Evolutionary conservation across 148 eudicot genomes (phyloP), one percentile per base, ranked within the genome.

Genomic region (Gaultheria prostrata): DNA sequence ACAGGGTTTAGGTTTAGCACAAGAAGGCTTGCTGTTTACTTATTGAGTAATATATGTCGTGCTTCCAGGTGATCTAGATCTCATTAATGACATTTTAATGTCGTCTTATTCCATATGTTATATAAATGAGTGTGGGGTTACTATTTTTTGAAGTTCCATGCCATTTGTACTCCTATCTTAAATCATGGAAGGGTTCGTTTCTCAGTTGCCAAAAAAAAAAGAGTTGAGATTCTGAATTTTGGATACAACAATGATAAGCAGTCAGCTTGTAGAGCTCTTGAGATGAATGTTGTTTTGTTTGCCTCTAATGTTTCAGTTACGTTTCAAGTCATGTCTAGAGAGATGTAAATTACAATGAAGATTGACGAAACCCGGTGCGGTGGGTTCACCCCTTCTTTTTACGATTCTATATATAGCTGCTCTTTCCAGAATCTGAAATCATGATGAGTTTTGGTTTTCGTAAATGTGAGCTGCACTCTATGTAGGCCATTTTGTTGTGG

Each of bases 1-100:
- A 14, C 9, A 77, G 57, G 57, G 24, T 76, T 76, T 76, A 49
- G 79, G 59, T 76, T 49, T 49, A 76, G 56, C 30, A 45, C 77
- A 9, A 73, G 13, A 73, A 45, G 5, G 77, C 46, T 71, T 32
- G 24, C n/a, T 71, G n/a, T 71, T 71, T 74, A 15, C 77, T 21
- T 76, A 10, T 75, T 10, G 78, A 46, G 78, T 20, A 39, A 15
- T 35, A 9, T 35, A 15, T 45, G 53, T 39, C 78, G 24, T 45
- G 20, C 24, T 33, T 15, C 46, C 45, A 71, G 8, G 75, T 33
- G 75, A 17, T 71, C 46, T 33, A 71, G 21, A 17, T 8, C 48
- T 33, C n/a, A 74, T 43, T 74, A 43, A 74, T 74, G 28, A 45
- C 3, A 74, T 30, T 74, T 39, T 6, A 18, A 8, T 43, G 12